Evolutionary conservation across 2,329 filamentous ascomycete genomes (phyloP).

Genomic region (Arthrobotrys sphaeroides): DNA sequence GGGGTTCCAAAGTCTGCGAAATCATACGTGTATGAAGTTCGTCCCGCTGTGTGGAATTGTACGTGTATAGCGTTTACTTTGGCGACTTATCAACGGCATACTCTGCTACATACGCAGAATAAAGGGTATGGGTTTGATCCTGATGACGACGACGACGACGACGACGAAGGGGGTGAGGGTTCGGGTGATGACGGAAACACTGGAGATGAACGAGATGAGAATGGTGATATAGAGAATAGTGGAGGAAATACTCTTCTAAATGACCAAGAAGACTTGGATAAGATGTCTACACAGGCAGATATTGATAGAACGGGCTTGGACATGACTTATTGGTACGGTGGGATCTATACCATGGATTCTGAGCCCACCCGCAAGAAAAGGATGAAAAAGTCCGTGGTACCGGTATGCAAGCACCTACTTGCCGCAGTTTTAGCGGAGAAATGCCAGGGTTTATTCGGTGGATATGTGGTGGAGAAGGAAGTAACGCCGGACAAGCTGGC

Average conservation of each 20-base stretch:
- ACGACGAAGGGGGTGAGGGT: not conserved
- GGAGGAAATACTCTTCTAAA: conserved; percentile 52
- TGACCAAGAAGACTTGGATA: conserved; percentile 26
- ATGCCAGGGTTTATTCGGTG: conserved; percentile 69
- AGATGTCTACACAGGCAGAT: conserved; percentile 12
- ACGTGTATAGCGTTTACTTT: conserved; percentile 86
- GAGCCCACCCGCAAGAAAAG: conserved; percentile 54
- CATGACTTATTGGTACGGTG: conserved; percentile 60
- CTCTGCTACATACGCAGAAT: conserved; percentile 32
- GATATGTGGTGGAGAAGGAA: conserved; percentile 67
- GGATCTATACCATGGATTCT: conserved; percentile 61
- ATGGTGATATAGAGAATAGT: conserved; percentile 53
- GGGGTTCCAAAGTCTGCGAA: conserved; percentile 52
- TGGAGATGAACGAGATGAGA: conserved; percentile 23
- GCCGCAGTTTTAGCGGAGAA: conserved; percentile 79
- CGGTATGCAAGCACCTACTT: conserved; percentile 86
- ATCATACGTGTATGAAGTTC: conserved; percentile 72
- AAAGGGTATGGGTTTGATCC: conserved; percentile 56
- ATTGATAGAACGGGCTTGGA: not conserved
- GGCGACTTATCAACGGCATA: conserved; percentile 68
- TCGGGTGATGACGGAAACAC: conserved; percentile 43
- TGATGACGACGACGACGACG: conserved; percentile 56
- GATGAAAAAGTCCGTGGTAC: conserved; percentile 63
- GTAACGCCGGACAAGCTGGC: conserved; percentile 75
- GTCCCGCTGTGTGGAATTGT: conserved; percentile 82